Conservation (phyloP, 2,329 filamentous ascomycete genomes). For the Thielaviopsis musarum region DNA sequence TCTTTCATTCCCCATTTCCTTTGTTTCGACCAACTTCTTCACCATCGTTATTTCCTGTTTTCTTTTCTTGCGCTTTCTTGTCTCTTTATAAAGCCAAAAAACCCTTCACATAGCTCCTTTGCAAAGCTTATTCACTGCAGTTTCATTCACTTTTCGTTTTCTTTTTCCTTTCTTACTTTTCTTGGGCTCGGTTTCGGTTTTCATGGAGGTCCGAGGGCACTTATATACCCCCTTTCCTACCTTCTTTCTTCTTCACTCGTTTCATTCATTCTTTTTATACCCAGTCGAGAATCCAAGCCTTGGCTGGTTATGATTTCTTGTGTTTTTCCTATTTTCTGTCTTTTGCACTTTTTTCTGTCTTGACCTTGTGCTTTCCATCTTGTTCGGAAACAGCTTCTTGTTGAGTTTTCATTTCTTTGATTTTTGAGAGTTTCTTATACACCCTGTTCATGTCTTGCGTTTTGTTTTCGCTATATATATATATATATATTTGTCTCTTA, state of each 20-base stretch:
- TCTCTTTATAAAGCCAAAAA: background rate
- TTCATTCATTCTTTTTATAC: constrained; percentile 12
- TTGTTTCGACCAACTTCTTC: background rate
- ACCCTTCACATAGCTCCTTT: background rate
- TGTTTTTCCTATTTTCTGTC: background rate
- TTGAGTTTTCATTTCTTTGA: background rate
- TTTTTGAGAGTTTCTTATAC: background rate
- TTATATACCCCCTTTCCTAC: background rate
- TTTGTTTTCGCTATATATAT: background rate
- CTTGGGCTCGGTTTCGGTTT: background rate
- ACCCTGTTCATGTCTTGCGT: background rate
- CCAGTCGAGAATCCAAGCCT: background rate
- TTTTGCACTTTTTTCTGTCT: background rate
- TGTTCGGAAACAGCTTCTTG: background rate
- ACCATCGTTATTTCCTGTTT: background rate
- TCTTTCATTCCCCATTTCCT: background rate
- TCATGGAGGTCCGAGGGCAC: background rate
- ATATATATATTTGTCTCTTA: background rate
- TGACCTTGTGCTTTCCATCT: background rate
- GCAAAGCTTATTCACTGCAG: background rate
- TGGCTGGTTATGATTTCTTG: background rate
- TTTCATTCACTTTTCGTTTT: constrained; percentile 1
- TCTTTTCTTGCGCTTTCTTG: background rate
- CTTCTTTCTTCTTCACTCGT: constrained; percentile 5
- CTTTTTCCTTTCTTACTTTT: constrained; percentile 5